These are phyloP conservation scores for Porcisia deanei DNA, from an alignment of 208 protist species.

Conservation along the genomic window DNA sequence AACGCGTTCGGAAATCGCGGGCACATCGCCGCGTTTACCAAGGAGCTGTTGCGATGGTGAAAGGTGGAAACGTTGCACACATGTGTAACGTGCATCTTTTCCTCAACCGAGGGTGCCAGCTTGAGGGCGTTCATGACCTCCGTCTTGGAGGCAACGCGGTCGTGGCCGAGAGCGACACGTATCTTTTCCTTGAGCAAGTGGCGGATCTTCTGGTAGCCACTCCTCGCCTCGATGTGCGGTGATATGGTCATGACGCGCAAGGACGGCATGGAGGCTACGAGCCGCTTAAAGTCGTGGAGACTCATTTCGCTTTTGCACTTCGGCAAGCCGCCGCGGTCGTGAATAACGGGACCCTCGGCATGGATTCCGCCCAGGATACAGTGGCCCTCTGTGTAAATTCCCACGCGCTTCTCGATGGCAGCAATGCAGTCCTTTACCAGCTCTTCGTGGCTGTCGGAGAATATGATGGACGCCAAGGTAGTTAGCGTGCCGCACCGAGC, in stretches of 20 bases:
- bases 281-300: conserved; percentile 40
- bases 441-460: conserved; percentile 55
- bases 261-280: conserved; percentile 57
- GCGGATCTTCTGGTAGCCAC: conserved; percentile 50
- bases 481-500: conserved; percentile 70
- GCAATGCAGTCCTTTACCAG: conserved; percentile 48
- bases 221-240: conserved; percentile 49
- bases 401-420: conserved; percentile 48
- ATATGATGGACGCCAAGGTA: conserved; percentile 68
- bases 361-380: conserved; percentile 70
- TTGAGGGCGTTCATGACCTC: conserved; percentile 62
- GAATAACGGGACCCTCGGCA: conserved; percentile 68
- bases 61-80: conserved; percentile 76
- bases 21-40: conserved; percentile 65
- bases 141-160: conserved; percentile 49
- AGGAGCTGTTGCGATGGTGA: conserved; percentile 61
- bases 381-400: conserved; percentile 39
- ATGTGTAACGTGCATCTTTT: conserved; percentile 63
- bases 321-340: conserved; percentile 66
- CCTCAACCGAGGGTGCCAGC: conserved; percentile 36
- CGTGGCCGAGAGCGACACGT: conserved; percentile 58
- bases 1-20: conserved; percentile 50
- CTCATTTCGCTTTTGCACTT: conserved; percentile 36
- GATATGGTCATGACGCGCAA: conserved; percentile 77
- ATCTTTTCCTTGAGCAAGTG: conserved; percentile 47